Base-by-base conservation (phyloP, 306 rosid genomes). In the Hippophae tibetana region DNA sequence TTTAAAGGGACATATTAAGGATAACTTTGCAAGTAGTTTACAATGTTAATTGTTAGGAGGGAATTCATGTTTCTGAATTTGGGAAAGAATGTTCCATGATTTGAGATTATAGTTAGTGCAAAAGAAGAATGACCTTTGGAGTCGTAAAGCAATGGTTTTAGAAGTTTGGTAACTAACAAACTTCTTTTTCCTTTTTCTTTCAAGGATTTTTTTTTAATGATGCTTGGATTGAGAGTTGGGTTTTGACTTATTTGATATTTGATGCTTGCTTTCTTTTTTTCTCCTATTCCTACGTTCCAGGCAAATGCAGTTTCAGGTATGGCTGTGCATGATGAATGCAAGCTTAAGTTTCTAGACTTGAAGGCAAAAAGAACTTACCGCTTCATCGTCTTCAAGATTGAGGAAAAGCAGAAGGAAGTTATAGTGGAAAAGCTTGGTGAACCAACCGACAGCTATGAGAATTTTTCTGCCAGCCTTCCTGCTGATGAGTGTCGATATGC, bases 261-360 rank as follows among this genome's bases (percentile, higher is more conserved):
- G 13, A 26, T 14, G 45, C 44, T 59, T 6, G 61, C 18, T 23
- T 5, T 47, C 23, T 18, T 10, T 25, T 62, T 25, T 50, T 31
- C 38, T 31, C 5, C 38, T 31, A 31, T 31, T 31, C 38, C 38
- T 31, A 31, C 38, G 38, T 31, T 31, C 38, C 38, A 79, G 84
- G 84, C 81, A 43, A 79, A 79, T 13, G 81, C 84, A 52, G 76
- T 78, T 23, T 79, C 84, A 1, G 84, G 84, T 62, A 79, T 79
- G 78, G 84, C 81, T 50, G 79, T 79, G 56, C 81, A 79, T 7
- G 84, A 62, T 60, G 84, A 79, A 43, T 79, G 84, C 71, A 79
- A 79, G 74, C 68, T 76, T 13, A 72, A 65, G 69, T 79, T 79
- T 60, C 47, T 79, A 46, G 84, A 79, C 10, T 58, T 79, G 57